A percentile compares a stretch with the other conserved stretches of the same genome.
phyloP scores from a whole-genome alignment of 2,329 filamentous ascomycete genomes.

The Fulvia fulva region DNA sequence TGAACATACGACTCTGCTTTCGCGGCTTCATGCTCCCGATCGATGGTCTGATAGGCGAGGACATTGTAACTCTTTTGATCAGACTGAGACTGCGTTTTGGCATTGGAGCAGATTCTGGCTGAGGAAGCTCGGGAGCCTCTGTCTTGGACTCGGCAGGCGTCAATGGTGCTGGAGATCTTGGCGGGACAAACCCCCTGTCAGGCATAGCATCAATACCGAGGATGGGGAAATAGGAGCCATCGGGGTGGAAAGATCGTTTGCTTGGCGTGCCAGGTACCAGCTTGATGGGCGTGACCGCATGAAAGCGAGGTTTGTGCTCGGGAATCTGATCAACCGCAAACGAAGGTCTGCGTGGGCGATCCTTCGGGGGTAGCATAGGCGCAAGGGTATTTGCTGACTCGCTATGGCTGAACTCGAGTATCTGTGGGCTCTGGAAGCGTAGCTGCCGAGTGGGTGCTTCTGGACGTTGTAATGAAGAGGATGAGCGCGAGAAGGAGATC shows the following conservation, averaged over 20 bases:
- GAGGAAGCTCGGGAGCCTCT: not conserved
- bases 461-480: not conserved
- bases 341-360: constrained; percentile 1
- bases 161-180: not conserved
- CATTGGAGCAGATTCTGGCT: not conserved
- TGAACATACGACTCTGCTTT: constrained; percentile 20
- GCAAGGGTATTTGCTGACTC: not conserved
- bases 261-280: constrained; percentile 12
- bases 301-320: constrained; percentile 13
- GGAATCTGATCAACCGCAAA: not conserved
- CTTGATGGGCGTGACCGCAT: constrained; percentile 24
- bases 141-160: not conserved
- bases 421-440: constrained; percentile 11
- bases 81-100: not conserved
- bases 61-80: not conserved
- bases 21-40: constrained; percentile 4
- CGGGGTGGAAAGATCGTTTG: constrained; percentile 10
- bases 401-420: not conserved
- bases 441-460: constrained; percentile 4
- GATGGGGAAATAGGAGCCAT: constrained; percentile 25
- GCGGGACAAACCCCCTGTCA: constrained; percentile 19
- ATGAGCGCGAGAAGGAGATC: not conserved
- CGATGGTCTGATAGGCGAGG: not conserved
- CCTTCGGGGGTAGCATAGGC: not conserved
- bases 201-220: constrained; percentile 20